Conservation (phyloP, 2,329 filamentous ascomycete genomes). For the Cladosporium austrohemisphaericum region DNA sequence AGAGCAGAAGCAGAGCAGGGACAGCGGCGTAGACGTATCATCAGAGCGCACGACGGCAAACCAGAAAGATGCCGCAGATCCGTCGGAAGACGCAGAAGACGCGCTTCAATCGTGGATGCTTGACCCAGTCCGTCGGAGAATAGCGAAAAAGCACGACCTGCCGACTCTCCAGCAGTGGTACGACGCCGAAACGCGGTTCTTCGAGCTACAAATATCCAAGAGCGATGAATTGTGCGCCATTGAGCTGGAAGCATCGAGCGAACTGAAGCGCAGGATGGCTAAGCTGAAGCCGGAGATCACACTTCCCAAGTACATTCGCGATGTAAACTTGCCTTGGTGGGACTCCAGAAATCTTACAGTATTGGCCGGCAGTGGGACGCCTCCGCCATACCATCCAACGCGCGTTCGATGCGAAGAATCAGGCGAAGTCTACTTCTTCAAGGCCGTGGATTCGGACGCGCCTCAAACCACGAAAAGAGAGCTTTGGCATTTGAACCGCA, state of each 20-base stretch:
- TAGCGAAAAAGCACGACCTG: constrained; percentile 9
- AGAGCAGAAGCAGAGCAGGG: constrained; percentile 17
- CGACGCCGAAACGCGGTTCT: constrained; percentile 29
- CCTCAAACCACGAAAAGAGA: constrained; percentile 34
- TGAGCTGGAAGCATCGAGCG: constrained; percentile 36
- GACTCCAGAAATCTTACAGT: constrained; percentile 97
- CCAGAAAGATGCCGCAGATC: neutral
- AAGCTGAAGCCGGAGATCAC: constrained; percentile 79
- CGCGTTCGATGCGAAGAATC: constrained; percentile 91
- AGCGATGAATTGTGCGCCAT: constrained; percentile 25
- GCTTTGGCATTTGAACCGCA: constrained; percentile 28
- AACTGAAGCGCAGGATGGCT: constrained; percentile 83
- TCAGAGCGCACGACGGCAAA: neutral
- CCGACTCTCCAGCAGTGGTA: constrained; percentile 33
- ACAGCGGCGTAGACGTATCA: constrained; percentile 30
- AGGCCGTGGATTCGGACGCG: constrained; percentile 30
- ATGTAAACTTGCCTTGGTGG: constrained; percentile 86
- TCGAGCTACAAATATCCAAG: constrained; percentile 23
- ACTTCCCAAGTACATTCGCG: constrained; percentile 61
- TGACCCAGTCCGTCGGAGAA: constrained; percentile 21
- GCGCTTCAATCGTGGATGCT: constrained; percentile 32
- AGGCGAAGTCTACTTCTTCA: constrained; percentile 76
- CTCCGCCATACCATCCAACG: constrained; percentile 57
- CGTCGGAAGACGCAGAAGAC: constrained; percentile 15
- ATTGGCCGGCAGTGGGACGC: constrained; percentile 88